Conservation (phyloP, 371 early-diverging fungal genomes). For the Mortierella sp. region DNA sequence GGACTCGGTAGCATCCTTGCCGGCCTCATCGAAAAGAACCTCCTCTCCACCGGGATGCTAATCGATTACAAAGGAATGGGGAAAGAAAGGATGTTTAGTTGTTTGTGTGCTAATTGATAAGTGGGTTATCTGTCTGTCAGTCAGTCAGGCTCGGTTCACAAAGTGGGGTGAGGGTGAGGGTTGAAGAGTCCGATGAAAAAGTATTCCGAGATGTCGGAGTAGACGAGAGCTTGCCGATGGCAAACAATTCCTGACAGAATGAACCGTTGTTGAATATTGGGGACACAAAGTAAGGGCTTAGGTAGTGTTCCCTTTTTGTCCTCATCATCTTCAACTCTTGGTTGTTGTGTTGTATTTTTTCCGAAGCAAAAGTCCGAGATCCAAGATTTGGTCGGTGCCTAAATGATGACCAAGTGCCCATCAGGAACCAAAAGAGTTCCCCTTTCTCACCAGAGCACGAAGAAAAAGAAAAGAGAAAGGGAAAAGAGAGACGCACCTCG, state of each 20-base stretch:
- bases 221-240: conserved; percentile 2
- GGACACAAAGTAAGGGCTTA: not conserved
- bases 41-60: conserved; percentile 91
- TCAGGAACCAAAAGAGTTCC: not conserved
- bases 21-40: conserved; percentile 83
- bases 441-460: not conserved
- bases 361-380: conserved; percentile 11
- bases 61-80: not conserved
- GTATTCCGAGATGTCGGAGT: conserved; percentile 12
- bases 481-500: conserved; percentile 60
- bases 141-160: not conserved
- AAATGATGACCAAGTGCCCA: not conserved
- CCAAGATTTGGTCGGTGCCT: conserved; percentile 11
- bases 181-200: not conserved
- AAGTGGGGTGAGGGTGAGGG: not conserved
- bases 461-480: not conserved
- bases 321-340: not conserved
- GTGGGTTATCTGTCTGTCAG: not conserved
- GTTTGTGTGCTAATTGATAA: not conserved
- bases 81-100: not conserved
- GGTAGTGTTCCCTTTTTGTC: not conserved
- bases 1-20: conserved; percentile 91
- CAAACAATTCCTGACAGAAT: not conserved
- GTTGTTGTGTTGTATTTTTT: not conserved
- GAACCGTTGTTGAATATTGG: not conserved